A percentile compares a stretch with the other conserved stretches of the same genome.
These are phyloP conservation scores for Lactarius hengduanensis DNA, from an alignment of 768 basidiomycete species.

Conservation along the genomic window DNA sequence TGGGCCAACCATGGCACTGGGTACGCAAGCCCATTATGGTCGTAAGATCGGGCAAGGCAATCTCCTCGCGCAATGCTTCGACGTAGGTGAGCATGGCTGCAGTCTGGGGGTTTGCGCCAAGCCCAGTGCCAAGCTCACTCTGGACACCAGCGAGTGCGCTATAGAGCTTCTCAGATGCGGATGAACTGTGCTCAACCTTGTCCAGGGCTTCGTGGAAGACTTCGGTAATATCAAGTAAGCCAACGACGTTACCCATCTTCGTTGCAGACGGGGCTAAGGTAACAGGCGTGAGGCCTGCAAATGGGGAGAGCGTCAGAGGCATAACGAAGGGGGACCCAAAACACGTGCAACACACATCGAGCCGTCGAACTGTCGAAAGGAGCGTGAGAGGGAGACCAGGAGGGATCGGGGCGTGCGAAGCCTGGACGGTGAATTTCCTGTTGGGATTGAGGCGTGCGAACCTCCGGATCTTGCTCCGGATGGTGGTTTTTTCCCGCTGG, in stretches of 20 bases:
- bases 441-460: too few relatives aligned
- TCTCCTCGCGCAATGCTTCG: slow-evolving; percentile 91
- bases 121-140: slow-evolving; percentile 80
- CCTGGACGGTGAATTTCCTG: too few relatives aligned
- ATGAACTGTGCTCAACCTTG: slow-evolving; percentile 96
- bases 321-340: too few relatives aligned
- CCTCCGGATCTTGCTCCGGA: too few relatives aligned
- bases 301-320: neutral
- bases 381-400: too few relatives aligned
- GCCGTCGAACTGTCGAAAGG: too few relatives aligned
- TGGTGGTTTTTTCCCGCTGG: too few relatives aligned
- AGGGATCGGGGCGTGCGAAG: too few relatives aligned
- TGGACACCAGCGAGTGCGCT: slow-evolving; percentile 97
- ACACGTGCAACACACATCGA: too few relatives aligned
- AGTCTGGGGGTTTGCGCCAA: slow-evolving; percentile 83
- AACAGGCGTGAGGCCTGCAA: slow-evolving; percentile 9
- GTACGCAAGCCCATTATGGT: slow-evolving; percentile 94
- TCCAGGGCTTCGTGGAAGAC: slow-evolving; percentile 98
- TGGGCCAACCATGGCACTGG: slow-evolving; percentile 88
- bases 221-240: slow-evolving; percentile 96
- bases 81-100: slow-evolving; percentile 99
- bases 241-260: slow-evolving; percentile 98
- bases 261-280: slow-evolving; percentile 89
- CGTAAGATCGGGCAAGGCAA: slow-evolving; percentile 91
- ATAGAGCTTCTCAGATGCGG: slow-evolving; percentile 95